These are phyloP conservation scores for Huiozyma naganishii DNA, from an alignment of 805 yeast species.

Conservation along the genomic window DNA sequence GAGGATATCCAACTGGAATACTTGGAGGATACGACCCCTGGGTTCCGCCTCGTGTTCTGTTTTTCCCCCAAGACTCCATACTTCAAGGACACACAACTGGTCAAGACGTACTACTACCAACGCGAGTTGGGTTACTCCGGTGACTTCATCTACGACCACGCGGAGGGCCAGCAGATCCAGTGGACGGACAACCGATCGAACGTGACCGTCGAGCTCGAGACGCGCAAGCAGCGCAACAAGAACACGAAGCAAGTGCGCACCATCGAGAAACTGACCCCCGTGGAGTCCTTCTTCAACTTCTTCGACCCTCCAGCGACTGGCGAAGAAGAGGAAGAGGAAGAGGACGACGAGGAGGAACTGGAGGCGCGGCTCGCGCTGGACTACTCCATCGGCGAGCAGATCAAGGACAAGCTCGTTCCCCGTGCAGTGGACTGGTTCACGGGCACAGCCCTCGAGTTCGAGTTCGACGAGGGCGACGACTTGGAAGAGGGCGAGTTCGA, in stretches of 20 bases:
- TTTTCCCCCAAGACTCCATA: slow-evolving; percentile 59
- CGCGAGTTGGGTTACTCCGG: slow-evolving; percentile 90
- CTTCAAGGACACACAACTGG: slow-evolving; percentile 60
- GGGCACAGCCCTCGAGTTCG: slow-evolving; percentile 85
- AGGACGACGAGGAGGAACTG: slow-evolving; percentile 59
- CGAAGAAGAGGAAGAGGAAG: slow-evolving; percentile 41
- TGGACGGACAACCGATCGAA: slow-evolving; percentile 77
- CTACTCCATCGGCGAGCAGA: slow-evolving; percentile 91
- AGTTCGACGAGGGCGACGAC: slow-evolving; percentile 48
- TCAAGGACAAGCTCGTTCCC: slow-evolving; percentile 91
- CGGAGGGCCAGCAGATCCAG: slow-evolving; percentile 72
- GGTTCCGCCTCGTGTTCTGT: slow-evolving; percentile 77
- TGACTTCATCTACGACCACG: slow-evolving; percentile 93
- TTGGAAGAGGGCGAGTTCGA: slow-evolving; percentile 57
- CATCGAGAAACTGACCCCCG: slow-evolving; percentile 88
- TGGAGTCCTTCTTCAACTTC: slow-evolving; percentile 90
- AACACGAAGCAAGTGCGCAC: slow-evolving; percentile 93
- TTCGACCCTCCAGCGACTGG: slow-evolving; percentile 71
- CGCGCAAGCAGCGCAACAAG: slow-evolving; percentile 95
- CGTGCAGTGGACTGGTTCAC: slow-evolving; percentile 98
- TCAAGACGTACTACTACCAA: slow-evolving; percentile 88
- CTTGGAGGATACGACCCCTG: slow-evolving; percentile 53
- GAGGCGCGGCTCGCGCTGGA: slow-evolving; percentile 83
- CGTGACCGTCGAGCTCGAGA: slow-evolving; percentile 78
- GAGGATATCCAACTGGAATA: slow-evolving; percentile 69